Conservation (phyloP, 176 grass and related monocot genomes). For the Lolium perenne region DNA sequence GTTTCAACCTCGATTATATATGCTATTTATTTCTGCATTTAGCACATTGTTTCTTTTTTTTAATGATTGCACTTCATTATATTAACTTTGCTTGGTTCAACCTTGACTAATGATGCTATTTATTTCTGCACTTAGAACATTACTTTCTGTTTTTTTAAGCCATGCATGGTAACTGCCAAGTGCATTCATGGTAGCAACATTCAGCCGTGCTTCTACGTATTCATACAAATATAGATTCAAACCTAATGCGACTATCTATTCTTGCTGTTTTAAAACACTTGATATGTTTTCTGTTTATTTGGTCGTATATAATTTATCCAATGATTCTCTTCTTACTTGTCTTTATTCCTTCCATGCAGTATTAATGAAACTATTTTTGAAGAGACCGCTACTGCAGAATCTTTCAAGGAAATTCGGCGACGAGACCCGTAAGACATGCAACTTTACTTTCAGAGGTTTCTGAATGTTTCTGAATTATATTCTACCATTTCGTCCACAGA, state of each 20-base stretch:
- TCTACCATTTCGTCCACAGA: slow-evolving; percentile 49
- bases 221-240: slow-evolving; percentile 14
- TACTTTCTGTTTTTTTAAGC: slow-evolving; percentile 4
- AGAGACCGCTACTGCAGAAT: slow-evolving; percentile 80
- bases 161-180: slow-evolving; percentile 1
- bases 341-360: slow-evolving; percentile 46
- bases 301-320: slow-evolving; percentile 6
- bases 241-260: slow-evolving; percentile 24
- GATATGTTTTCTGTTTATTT: slow-evolving; percentile 1
- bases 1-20: slow-evolving; percentile 7
- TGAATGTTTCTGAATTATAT: slow-evolving; percentile 36
- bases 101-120: slow-evolving; percentile 28
- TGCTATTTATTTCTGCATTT: slow-evolving; percentile 22
- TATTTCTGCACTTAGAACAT: neutral
- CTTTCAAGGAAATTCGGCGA: slow-evolving; percentile 90
- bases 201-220: slow-evolving; percentile 8
- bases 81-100: slow-evolving; percentile 25
- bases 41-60: slow-evolving; percentile 10
- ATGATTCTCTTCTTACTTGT: neutral
- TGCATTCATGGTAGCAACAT: slow-evolving; percentile 22
- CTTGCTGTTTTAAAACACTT: slow-evolving; percentile 1
- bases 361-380: slow-evolving; percentile 97
- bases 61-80: slow-evolving; percentile 1
- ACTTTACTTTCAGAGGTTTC: slow-evolving; percentile 38
- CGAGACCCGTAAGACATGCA: slow-evolving; percentile 82